phyloP scores from a whole-genome alignment of 306 rosid species.

The Erythrophleum fordii region DNA sequence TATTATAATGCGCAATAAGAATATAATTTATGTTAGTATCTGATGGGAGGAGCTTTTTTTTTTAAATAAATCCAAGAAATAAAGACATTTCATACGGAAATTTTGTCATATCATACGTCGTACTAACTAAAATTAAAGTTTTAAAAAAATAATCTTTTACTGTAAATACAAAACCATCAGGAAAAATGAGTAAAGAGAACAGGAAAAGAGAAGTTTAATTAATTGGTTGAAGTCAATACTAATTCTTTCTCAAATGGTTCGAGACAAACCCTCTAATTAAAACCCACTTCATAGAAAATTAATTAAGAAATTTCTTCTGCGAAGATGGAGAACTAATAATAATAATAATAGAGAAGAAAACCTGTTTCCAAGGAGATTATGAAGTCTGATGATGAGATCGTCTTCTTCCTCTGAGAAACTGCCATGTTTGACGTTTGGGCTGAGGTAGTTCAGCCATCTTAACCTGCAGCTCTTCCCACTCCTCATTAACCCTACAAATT shows the following conservation, averaged over 20 bases:
- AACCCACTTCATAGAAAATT: background rate
- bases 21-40: too few species aligned
- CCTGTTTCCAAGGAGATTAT: slow-evolving; percentile 24
- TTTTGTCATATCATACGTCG: too few species aligned
- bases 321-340: background rate
- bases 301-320: background rate
- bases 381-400: slow-evolving; percentile 23
- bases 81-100: too few species aligned
- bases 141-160: too few species aligned
- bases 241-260: background rate
- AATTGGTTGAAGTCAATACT: background rate
- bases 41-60: too few species aligned
- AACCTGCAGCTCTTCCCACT: slow-evolving; percentile 20
- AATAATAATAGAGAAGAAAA: background rate
- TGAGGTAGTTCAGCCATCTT: slow-evolving; percentile 17
- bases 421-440: slow-evolving; percentile 20
- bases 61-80: too few species aligned
- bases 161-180: too few species aligned
- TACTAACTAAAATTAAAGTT: too few species aligned
- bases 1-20: too few species aligned
- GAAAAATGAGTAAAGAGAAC: too few species aligned
- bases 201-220: too few species aligned
- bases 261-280: background rate
- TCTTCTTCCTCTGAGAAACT: slow-evolving; percentile 22
- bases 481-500: slow-evolving; percentile 13